Base-by-base conservation (phyloP, 306 rosid genomes). In the Pterocarpus macrocarpus region DNA sequence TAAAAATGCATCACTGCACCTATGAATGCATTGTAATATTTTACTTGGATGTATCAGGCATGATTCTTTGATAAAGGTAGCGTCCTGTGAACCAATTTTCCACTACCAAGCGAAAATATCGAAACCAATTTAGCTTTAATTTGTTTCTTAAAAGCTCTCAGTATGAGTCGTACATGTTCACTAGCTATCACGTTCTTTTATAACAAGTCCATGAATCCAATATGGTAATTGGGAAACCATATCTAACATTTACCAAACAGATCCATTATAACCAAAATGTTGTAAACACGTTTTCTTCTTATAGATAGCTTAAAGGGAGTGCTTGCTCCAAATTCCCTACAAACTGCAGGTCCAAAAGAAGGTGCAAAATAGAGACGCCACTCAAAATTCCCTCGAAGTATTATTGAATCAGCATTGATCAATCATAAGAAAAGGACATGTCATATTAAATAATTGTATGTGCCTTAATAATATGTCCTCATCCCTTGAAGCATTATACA, bases 181-280 rank as follows among this genome's bases (percentile, higher is more conserved):
- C 61, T 9, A 5, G 22, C 30, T 55, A 44, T 73, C 55, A 69
- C 58, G 17, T 71, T 82, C 35, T 49, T 69, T 44, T n/a, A 56
- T 12, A 44, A 36, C 71, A 79, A 82, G 53, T 68, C 55, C 33
- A 72, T 10, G 61, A 53, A 68, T 72, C 69, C 71, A 39, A 58
- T 59, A 30, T 69, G 22, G 55, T 33, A 14, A 69, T 78, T 65
- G 69, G 70, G 77, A 75, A 83, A 76, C 77, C 50, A 71, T 62
- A 71, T 83, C 76, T 53, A 76, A 4, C 87, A 76, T 28, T 71
- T 79, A 82, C 79, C 84, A 67, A 82, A 76, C 81, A 43, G 68
- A 82, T 79, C 80, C 68, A 79, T 45, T 38, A 15, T n/a, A 75
- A 76, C 56, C 55, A 74, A 69, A 70, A 63, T 16, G 30, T 59